Evolutionary conservation across 2,329 filamentous ascomycete species (phyloP).

Genomic region (Fusarium solani-melongenae): DNA sequence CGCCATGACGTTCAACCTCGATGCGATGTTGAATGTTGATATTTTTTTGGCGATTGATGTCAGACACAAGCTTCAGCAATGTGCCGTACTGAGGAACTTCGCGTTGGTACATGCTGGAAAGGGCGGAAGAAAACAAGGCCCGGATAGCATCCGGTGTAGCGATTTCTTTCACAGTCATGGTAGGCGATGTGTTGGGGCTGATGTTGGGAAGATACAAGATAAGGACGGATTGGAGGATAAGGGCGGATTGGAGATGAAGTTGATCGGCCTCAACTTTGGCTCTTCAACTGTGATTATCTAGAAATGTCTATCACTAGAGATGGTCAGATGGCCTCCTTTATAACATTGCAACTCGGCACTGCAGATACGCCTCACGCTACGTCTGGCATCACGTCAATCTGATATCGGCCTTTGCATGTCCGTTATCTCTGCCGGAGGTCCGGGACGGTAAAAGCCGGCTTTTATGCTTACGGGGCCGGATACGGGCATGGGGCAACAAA

Average conservation of each 20-base stretch:
- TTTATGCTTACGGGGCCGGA: slow-evolving; percentile 2
- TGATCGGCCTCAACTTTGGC: neutral
- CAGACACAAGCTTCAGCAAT: slow-evolving; percentile 42
- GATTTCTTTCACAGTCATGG: slow-evolving; percentile 4
- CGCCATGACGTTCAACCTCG: slow-evolving; percentile 53
- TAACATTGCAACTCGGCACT: neutral
- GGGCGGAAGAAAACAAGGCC: slow-evolving; percentile 36
- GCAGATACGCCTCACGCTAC: neutral
- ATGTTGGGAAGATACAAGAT: neutral
- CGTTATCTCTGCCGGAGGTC: slow-evolving; percentile 5
- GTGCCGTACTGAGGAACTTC: slow-evolving; percentile 48
- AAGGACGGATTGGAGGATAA: neutral
- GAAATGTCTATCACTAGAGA: neutral
- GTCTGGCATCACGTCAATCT: neutral
- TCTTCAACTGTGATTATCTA: neutral
- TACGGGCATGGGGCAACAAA: slow-evolving; percentile 18
- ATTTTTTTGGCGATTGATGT: slow-evolving; percentile 24
- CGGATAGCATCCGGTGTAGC: slow-evolving; percentile 22
- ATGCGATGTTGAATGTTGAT: neutral
- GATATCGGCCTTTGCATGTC: slow-evolving; percentile 6
- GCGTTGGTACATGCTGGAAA: slow-evolving; percentile 46
- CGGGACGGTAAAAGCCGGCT: slow-evolving; percentile 6
- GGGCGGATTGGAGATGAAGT: no score
- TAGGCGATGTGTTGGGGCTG: neutral
- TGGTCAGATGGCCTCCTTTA: neutral